Evolutionary conservation across 345 rosid genomes (phyloP).

Genomic region (Citrus inodora): DNA sequence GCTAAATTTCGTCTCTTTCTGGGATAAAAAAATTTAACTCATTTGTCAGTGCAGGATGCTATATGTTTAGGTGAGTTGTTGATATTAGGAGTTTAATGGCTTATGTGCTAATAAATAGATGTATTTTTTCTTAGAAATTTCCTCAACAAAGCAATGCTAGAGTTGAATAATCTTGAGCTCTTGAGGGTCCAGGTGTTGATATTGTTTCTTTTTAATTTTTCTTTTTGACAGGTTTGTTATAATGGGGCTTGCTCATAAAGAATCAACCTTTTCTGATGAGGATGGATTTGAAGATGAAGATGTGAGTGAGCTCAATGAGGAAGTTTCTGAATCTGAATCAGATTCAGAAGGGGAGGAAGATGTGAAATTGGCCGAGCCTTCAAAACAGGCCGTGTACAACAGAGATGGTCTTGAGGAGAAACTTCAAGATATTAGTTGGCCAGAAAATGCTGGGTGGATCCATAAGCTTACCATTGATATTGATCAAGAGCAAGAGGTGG

Average conservation of each 20-base stretch:
- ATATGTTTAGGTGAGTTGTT: neutral
- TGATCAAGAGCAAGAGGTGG: slow-evolving; percentile 68
- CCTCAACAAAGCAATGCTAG: neutral
- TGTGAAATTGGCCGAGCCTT: slow-evolving; percentile 53
- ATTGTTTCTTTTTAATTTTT: neutral
- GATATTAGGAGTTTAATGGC: neutral
- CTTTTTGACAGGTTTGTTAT: neutral
- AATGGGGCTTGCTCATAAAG: neutral
- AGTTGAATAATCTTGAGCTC: neutral
- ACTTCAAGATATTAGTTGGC: slow-evolving; percentile 82
- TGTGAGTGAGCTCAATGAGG: slow-evolving; percentile 34
- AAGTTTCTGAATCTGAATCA: slow-evolving; percentile 38
- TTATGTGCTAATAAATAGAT: neutral
- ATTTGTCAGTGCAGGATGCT: neutral
- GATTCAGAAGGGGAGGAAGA: slow-evolving; percentile 62
- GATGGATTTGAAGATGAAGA: slow-evolving; percentile 40
- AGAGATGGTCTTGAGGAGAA: slow-evolving; percentile 69
- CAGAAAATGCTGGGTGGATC: slow-evolving; percentile 60
- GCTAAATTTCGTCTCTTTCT: neutral
- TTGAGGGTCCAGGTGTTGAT: neutral
- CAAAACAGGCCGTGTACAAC: slow-evolving; percentile 53
- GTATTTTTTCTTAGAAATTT: neutral
- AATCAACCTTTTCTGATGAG: slow-evolving; percentile 19
- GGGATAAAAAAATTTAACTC: neutral
- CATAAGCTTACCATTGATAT: slow-evolving; percentile 61